phyloP scores from a whole-genome alignment of 2,329 filamentous ascomycete species.

The Fusarium papillatum region DNA sequence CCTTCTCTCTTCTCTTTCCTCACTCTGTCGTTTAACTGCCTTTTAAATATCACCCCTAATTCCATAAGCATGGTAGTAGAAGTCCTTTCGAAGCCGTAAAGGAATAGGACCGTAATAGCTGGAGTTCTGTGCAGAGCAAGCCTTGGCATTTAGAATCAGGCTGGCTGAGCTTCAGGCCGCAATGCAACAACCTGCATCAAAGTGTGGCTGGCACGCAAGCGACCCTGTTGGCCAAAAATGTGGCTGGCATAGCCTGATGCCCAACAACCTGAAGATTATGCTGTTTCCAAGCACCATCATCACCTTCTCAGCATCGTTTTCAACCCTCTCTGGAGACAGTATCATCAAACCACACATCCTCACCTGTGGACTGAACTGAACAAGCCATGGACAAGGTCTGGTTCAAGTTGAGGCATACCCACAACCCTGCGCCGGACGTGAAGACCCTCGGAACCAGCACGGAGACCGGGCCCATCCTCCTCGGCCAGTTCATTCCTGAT shows the following conservation, averaged over 20 bases:
- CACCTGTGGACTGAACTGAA: background rate
- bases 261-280: background rate
- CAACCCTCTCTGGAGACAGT: background rate
- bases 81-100: background rate
- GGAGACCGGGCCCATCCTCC: background rate
- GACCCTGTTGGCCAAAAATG: background rate
- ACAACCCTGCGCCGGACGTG: background rate
- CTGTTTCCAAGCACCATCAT: background rate
- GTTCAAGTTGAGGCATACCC: background rate
- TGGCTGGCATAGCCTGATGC: background rate
- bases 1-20: background rate
- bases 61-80: too few relatives aligned
- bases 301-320: background rate
- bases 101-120: background rate
- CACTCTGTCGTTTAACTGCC: too few relatives aligned
- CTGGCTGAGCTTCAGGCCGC: background rate
- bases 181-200: background rate
- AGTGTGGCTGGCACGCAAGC: background rate
- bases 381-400: background rate
- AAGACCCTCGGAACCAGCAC: background rate
- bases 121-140: background rate
- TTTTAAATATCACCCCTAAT: too few relatives aligned
- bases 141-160: background rate
- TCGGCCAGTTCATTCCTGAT: background rate
- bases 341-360: too few relatives aligned